Evolutionary conservation across 2,329 filamentous ascomycete species (phyloP).

Genomic region (Aaosphaeria pasadenensis): DNA sequence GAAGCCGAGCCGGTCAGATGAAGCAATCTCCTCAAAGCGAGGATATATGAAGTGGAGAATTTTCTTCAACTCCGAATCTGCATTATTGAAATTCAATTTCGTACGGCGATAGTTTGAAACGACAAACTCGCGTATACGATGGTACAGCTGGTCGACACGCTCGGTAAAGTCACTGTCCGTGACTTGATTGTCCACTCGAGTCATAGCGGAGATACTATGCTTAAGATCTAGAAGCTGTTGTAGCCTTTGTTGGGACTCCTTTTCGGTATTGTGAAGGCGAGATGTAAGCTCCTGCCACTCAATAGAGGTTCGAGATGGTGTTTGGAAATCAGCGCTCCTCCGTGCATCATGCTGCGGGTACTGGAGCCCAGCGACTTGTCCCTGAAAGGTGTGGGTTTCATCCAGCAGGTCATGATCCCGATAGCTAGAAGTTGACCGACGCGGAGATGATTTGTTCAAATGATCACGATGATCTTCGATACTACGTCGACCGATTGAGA

Average conservation of each 20-base stretch:
- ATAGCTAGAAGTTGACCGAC: no score
- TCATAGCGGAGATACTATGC: conserved; percentile 67
- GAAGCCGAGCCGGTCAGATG: conserved; percentile 24
- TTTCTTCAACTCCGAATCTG: conserved; percentile 14
- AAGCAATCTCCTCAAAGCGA: conserved; percentile 8
- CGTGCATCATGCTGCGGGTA: conserved; percentile 13
- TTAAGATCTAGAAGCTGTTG: conserved; percentile 66
- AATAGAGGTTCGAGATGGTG: conserved; percentile 1
- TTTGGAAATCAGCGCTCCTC: conserved; percentile 9
- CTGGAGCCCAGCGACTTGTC: conserved; percentile 16
- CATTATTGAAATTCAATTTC: conserved; percentile 43
- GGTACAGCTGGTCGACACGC: conserved; percentile 59
- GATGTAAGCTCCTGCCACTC: conserved; percentile 27
- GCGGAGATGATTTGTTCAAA: no score
- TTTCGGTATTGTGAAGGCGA: conserved; percentile 45
- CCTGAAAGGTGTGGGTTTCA: conserved; percentile 22
- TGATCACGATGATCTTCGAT: conserved; percentile 5
- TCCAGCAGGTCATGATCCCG: conserved; percentile 9
- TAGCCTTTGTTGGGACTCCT: conserved; percentile 54
- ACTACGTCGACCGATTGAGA: background rate
- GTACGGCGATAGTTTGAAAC: conserved; percentile 65
- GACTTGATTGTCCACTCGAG: conserved; percentile 57
- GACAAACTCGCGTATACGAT: conserved; percentile 72
- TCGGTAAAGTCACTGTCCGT: conserved; percentile 67
- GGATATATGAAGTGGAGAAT: conserved; percentile 15